Evolutionary conservation across 352 stramenopile species (phyloP).

Genomic region (Aphanomyces euteiches): DNA sequence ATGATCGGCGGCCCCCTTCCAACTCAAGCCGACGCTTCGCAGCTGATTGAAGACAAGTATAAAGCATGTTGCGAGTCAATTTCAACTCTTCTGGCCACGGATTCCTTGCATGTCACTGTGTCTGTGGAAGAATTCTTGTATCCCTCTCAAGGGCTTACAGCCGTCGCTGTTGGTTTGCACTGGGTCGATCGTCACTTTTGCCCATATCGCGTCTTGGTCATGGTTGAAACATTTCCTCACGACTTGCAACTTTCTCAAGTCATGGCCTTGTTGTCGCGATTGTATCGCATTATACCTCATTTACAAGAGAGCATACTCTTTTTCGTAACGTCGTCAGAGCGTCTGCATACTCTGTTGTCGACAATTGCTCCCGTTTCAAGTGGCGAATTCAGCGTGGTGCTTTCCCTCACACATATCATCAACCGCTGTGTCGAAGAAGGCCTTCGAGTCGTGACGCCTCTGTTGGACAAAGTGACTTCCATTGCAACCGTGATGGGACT

Average conservation of each 20-base stretch:
- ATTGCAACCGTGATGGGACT: too few species aligned
- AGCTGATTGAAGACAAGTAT: constrained; percentile 18
- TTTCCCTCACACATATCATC: neutral
- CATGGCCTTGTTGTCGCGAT: constrained; percentile 20
- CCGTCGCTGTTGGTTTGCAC: constrained; percentile 9
- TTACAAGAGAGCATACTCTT: constrained; percentile 9
- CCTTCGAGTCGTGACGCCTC: neutral
- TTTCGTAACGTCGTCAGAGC: constrained; percentile 20
- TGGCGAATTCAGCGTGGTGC: neutral
- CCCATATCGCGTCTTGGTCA: constrained; percentile 2
- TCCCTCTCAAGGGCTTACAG: neutral
- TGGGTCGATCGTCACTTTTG: constrained; percentile 19
- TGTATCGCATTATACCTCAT: constrained; percentile 1
- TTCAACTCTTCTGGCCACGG: neutral
- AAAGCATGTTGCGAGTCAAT: constrained; percentile 18
- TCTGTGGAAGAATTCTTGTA: constrained; percentile 8
- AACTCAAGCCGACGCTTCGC: neutral
- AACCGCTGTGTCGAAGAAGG: neutral
- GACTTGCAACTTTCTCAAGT: constrained; percentile 15
- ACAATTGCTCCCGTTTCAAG: neutral
- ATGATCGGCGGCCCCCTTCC: neutral
- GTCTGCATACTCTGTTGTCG: constrained; percentile 1
- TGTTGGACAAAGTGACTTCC: constrained; percentile 11
- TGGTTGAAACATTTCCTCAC: constrained; percentile 24
- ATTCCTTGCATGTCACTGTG: constrained; percentile 16